Conservation (phyloP, 495 filamentous ascomycete genomes). For the Hypoxylon intermedium region DNA sequence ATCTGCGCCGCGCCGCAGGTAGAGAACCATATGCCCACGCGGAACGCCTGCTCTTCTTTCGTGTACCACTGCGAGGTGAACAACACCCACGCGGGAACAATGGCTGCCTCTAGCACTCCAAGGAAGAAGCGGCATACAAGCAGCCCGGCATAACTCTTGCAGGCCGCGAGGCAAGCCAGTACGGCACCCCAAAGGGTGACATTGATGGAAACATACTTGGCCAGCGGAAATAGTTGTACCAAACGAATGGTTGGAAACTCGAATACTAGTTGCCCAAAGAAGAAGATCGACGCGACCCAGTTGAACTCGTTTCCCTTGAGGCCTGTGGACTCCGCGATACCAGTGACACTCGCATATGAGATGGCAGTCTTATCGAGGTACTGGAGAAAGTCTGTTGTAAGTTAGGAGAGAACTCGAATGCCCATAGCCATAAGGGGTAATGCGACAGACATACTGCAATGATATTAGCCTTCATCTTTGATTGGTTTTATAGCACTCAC, state of each 20-base stretch:
- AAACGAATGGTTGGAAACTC: constrained; percentile 69
- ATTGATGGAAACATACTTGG: constrained; percentile 64
- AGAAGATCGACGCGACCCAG: constrained; percentile 56
- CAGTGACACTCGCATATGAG: constrained; percentile 69
- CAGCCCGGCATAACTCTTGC: constrained; percentile 50
- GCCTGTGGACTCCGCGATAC: constrained; percentile 51
- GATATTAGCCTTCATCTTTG: not conserved
- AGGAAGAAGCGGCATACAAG: constrained; percentile 66
- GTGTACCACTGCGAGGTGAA: constrained; percentile 71
- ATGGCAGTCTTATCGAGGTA: constrained; percentile 71
- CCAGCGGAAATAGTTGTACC: constrained; percentile 64
- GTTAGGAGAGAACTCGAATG: constrained; percentile 4
- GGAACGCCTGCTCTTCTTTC: constrained; percentile 63
- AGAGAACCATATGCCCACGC: constrained; percentile 69
- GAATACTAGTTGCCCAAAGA: constrained; percentile 69
- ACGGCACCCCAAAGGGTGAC: constrained; percentile 65
- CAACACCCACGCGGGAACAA: constrained; percentile 68
- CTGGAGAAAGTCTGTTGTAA: constrained; percentile 61
- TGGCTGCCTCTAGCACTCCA: constrained; percentile 66
- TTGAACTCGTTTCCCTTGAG: constrained; percentile 34
- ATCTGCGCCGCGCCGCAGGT: constrained; percentile 68
- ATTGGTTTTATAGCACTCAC: constrained; percentile 9
- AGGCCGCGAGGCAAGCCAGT: constrained; percentile 61
- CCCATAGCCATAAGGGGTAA: not conserved
- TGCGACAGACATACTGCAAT: constrained; percentile 12